A percentile compares a stretch with the other conserved stretches of the same genome.
Conservation (phyloP, 164 flowering plant genomes). For the Malania oleifera region DNA sequence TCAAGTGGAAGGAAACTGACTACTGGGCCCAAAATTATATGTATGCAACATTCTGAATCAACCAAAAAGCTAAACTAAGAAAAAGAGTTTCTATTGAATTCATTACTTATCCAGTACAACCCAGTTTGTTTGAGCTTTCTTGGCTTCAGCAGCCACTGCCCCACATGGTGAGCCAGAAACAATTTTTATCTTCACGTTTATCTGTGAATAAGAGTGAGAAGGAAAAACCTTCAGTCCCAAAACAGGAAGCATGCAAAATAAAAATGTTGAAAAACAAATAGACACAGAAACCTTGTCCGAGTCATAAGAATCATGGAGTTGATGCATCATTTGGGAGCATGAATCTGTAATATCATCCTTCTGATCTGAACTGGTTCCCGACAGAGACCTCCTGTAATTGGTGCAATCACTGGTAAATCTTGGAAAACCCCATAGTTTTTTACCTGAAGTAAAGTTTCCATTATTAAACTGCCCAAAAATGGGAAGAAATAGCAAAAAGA, state of each 20-base stretch:
- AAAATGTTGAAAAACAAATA: not conserved
- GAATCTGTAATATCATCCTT: constrained; percentile 37
- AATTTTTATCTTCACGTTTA: constrained; percentile 48
- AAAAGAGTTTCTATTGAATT: not conserved
- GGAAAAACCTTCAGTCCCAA: not conserved
- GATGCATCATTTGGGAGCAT: constrained; percentile 44
- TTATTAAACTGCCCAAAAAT: too few species aligned
- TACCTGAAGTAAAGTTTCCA: too few species aligned
- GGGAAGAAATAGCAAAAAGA: too few species aligned
- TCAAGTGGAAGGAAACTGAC: not conserved
- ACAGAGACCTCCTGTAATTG: constrained; percentile 20
- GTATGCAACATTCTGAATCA: not conserved
- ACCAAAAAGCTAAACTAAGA: not conserved
- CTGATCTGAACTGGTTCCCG: constrained; percentile 41
- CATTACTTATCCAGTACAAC: constrained; percentile 63
- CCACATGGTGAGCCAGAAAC: constrained; percentile 37
- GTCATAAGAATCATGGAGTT: constrained; percentile 45
- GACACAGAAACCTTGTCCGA: constrained; percentile 34
- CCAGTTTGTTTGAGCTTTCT: constrained; percentile 49
- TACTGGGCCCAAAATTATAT: not conserved
- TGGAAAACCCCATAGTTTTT: constrained; percentile 35
- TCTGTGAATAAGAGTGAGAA: constrained; percentile 25
- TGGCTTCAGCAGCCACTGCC: constrained; percentile 55
- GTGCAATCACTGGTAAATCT: constrained; percentile 52
- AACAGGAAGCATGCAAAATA: not conserved